Evolutionary conservation across 495 filamentous ascomycete genomes (phyloP), one percentile per base, ranked within the genome.

Genomic region (Xylaria intraflava): DNA sequence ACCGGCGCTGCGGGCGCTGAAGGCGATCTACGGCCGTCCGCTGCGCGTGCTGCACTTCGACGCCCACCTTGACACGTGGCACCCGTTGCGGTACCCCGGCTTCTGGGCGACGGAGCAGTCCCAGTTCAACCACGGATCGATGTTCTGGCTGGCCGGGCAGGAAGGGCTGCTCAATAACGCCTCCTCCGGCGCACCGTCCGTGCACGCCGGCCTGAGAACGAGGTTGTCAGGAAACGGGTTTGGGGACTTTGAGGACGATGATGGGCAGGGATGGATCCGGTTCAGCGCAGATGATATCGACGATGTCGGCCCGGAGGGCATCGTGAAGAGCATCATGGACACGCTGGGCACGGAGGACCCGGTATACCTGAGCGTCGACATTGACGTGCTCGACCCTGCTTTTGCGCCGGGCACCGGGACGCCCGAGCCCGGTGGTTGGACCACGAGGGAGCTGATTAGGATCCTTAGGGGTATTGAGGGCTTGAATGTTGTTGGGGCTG

Each of bases 31-130:
- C 65, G 81, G 83, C 26, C 72, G 77, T 52, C 83, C 85, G 0
- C 75, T 93, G 24, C 81, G 87, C 3, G 89, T 93, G 11, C 74
- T 94, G 42, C 89, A 94, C 67, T 93, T 93, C 67, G 89, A 93
- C 61, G 87, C 75, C 9, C 84, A 88, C 63, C 75, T 87, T 0
- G 89, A 94, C 63, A 93, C 89, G 4, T 92, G 88, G 88, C 82
- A 89, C 62, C 89, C 89, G 0, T 79, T 78, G 11, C 86, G 85
- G 51, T 92, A 91, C 67, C 83, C 85, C 0, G 82, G 78, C 12
- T 82, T 83, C 47, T 94, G 89, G 88, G 67, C 74, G 7, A 79
- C 75, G 11, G 76, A 81, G 62, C 86, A 88, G 62, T 75, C 80
- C 8, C 75, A 81, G 53, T 94, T 92, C 71, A 92, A 83, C 62